Base-by-base conservation (phyloP, 768 basidiomycete genomes). In the Podaxis sp. region DNA sequence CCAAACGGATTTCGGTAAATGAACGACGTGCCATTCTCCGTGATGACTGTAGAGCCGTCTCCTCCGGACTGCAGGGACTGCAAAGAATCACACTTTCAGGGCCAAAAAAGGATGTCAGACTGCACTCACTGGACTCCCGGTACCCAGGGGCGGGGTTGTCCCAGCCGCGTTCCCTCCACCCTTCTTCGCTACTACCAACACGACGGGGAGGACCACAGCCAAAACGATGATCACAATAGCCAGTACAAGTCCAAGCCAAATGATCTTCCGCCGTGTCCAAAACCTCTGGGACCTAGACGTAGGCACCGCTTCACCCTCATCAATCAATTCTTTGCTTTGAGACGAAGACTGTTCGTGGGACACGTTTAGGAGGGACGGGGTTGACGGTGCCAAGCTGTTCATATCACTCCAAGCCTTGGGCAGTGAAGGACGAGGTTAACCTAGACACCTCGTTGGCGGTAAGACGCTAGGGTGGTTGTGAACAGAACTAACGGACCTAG, bases 1-100 rank as follows among this genome's bases (percentile, higher is more conserved):
- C 85, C 91, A 71, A 90, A 89, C 1, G 81, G 73, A 73, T 93
- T 94, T 65, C 77, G 75, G 71, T 94, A 94, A 0, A 76, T 83
- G 74, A 93, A 88, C 3, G 77, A 80, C 0, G 84, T 78, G 6
- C 92, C 93, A 65, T 91, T 82, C 4, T 80, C 82, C 12, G 80
- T 75, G 12, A 77, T 83, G 50, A 93, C 75, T 13, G 75, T 72
- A 12, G 85, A 87, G 5, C 90, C 90, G 66, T 88, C 82, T 9
- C 83, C 82, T 17, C 91, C 91, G 6, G 74, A 77, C 74, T 74
- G 40, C 54, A 64, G 57, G 19, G 37, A 37, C 40, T 50, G 33
- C 56, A 22, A 64, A 41, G 15, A 6, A 24, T 24, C 13, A 22
- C n/a, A 13, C 19, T 6, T 38, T 13, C 36, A 11, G 13, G 24